Conservation (phyloP, 192 early-diverging fungal genomes). For the Lunasporangiospora selenospora region DNA sequence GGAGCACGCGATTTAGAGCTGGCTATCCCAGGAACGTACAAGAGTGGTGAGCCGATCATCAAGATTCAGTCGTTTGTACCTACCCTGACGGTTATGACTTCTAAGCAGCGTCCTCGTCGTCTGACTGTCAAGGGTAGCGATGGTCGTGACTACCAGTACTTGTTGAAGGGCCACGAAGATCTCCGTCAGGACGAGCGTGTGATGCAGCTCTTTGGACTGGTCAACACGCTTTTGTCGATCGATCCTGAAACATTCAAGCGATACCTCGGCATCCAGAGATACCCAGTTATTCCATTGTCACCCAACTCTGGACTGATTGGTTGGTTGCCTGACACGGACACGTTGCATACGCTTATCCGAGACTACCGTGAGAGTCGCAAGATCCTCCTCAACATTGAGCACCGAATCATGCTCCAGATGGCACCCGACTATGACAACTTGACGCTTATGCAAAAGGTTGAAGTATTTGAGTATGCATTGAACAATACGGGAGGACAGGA, state of each 20-base stretch:
- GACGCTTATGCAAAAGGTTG: slow-evolving; percentile 87
- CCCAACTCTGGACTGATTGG: slow-evolving; percentile 96
- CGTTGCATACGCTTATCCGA: slow-evolving; percentile 83
- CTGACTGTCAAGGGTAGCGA: slow-evolving; percentile 88
- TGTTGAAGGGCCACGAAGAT: slow-evolving; percentile 98
- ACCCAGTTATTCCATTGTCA: slow-evolving; percentile 92
- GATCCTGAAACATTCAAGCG: slow-evolving; percentile 91
- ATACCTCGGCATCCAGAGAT: slow-evolving; percentile 89
- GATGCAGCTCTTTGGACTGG: slow-evolving; percentile 98
- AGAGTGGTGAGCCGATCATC: slow-evolving; percentile 86
- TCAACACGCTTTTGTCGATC: slow-evolving; percentile 85
- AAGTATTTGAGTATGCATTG: slow-evolving; percentile 94
- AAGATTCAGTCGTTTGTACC: slow-evolving; percentile 87
- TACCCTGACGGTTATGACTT: slow-evolving; percentile 82
- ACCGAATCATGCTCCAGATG: slow-evolving; percentile 89
- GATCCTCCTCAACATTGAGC: slow-evolving; percentile 89
- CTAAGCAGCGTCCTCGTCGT: slow-evolving; percentile 92
- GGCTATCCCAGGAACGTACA: slow-evolving; percentile 88
- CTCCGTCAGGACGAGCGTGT: slow-evolving; percentile 98
- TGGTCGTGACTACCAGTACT: slow-evolving; percentile 87
- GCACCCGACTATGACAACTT: slow-evolving; percentile 91
- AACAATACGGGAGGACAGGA: slow-evolving; percentile 92
- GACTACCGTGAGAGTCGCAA: slow-evolving; percentile 86
- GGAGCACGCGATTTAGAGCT: slow-evolving; percentile 86
- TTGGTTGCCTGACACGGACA: slow-evolving; percentile 91